phyloP scores from a whole-genome alignment of 768 basidiomycete genomes.

The Trametes punicea region DNA sequence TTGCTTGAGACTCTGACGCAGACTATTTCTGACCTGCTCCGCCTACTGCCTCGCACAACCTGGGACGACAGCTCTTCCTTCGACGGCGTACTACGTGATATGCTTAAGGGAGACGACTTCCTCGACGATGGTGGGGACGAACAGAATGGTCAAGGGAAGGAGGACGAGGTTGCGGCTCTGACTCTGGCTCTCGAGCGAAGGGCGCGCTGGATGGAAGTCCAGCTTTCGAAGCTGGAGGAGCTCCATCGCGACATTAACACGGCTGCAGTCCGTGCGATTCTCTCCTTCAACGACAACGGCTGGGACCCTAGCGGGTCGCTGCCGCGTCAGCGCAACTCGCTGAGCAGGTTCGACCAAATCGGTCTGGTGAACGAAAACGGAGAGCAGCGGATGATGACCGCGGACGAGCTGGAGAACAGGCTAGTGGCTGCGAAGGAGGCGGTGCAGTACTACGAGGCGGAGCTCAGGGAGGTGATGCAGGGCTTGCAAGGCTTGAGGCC shows the following conservation, averaged over 20 bases:
- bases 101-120: slow-evolving; percentile 87
- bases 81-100: slow-evolving; percentile 80
- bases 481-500: slow-evolving; percentile 56
- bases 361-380: slow-evolving; percentile 49
- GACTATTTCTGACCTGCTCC: slow-evolving; percentile 82
- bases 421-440: slow-evolving; percentile 67
- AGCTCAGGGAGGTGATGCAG: slow-evolving; percentile 73
- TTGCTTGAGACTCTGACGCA: slow-evolving; percentile 85
- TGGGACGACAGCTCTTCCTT: slow-evolving; percentile 92
- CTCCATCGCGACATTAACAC: slow-evolving; percentile 88
- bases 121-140: slow-evolving; percentile 73
- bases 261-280: slow-evolving; percentile 77
- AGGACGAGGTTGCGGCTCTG: slow-evolving; percentile 82
- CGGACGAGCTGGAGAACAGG: slow-evolving; percentile 74
- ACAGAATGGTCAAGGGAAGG: slow-evolving; percentile 58
- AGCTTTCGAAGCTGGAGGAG: slow-evolving; percentile 84
- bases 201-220: slow-evolving; percentile 93
- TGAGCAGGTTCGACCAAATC: slow-evolving; percentile 66
- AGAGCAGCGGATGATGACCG: slow-evolving; percentile 49
- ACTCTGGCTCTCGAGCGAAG: slow-evolving; percentile 82
- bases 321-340: slow-evolving; percentile 66
- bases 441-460: slow-evolving; percentile 67
- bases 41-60: slow-evolving; percentile 81
- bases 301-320: slow-evolving; percentile 73
- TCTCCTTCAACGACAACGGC: slow-evolving; percentile 81